Evolutionary conservation across 176 grass and related monocot species (phyloP).

Genomic region (Oryza glumipatula): DNA sequence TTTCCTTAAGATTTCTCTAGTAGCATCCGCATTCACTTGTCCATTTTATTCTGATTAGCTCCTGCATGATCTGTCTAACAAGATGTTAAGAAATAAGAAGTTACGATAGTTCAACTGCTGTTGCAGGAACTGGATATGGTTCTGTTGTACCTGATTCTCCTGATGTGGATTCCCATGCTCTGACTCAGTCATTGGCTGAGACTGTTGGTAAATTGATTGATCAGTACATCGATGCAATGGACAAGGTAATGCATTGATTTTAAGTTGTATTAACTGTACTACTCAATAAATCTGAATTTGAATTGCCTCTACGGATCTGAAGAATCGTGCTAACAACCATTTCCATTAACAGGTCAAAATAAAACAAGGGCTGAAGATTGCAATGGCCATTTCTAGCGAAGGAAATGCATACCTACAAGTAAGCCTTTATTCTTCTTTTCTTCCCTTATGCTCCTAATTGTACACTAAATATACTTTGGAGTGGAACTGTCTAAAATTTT

Average conservation of each 20-base stretch:
- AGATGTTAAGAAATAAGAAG: background rate
- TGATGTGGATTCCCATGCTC: constrained; percentile 50
- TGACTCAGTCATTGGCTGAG: constrained; percentile 54
- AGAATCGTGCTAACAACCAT: constrained; percentile 15
- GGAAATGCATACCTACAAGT: constrained; percentile 87
- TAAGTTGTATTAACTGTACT: background rate
- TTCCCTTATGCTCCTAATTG: background rate
- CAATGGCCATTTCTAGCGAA: constrained; percentile 71
- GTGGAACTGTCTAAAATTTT: constrained; percentile 8
- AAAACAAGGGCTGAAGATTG: constrained; percentile 79
- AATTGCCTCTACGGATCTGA: background rate
- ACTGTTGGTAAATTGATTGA: constrained; percentile 61
- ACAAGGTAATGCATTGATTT: constrained; percentile 64
- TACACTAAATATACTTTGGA: background rate
- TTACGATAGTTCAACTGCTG: constrained; percentile 2
- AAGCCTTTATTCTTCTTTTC: constrained; percentile 25
- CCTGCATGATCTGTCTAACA: background rate
- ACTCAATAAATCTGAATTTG: constrained; percentile 2
- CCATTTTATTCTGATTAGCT: background rate
- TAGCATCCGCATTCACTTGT: background rate
- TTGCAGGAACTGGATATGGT: constrained; percentile 69
- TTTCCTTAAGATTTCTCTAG: background rate
- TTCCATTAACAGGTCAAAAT: constrained; percentile 74
- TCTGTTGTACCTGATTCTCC: constrained; percentile 72
- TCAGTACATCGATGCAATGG: constrained; percentile 77